These are phyloP conservation scores for Pythium angustatum DNA, from an alignment of 352 stramenopile genomes.

Conservation along the genomic window DNA sequence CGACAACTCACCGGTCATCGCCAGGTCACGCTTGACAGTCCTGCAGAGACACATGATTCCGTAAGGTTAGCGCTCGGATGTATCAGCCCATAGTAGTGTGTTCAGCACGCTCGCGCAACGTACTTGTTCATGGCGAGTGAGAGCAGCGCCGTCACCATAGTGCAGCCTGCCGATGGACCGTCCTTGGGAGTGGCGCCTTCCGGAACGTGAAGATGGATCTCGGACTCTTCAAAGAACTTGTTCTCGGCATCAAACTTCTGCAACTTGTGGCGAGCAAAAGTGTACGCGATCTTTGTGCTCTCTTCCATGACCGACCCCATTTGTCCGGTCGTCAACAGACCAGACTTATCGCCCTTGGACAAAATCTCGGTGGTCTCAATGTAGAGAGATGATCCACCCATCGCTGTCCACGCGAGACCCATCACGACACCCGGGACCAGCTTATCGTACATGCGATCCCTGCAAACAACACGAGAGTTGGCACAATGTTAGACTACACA, in stretches of 20 bases:
- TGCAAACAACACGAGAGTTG: slow-evolving; percentile 32
- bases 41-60: slow-evolving; percentile 31
- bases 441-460: slow-evolving; percentile 96
- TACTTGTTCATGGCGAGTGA: slow-evolving; percentile 93
- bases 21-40: slow-evolving; percentile 93
- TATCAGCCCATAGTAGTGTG: too few species aligned
- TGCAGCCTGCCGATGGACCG: slow-evolving; percentile 96
- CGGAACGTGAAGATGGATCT: slow-evolving; percentile 98
- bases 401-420: slow-evolving; percentile 98
- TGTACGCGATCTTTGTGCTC: slow-evolving; percentile 97
- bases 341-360: slow-evolving; percentile 63
- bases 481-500: too few species aligned
- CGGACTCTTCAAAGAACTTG: slow-evolving; percentile 93
- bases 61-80: too few species aligned
- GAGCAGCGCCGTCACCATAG: slow-evolving; percentile 97
- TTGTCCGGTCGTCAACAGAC: slow-evolving; percentile 92
- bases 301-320: slow-evolving; percentile 99
- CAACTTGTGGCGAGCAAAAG: slow-evolving; percentile 87
- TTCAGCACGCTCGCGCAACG: too few species aligned
- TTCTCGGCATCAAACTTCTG: slow-evolving; percentile 74
- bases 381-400: slow-evolving; percentile 98
- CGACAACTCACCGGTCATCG: slow-evolving; percentile 97
- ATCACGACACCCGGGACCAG: slow-evolving; percentile 96
- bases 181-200: slow-evolving; percentile 99
- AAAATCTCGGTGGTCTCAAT: slow-evolving; percentile 93